Evolutionary conservation across 768 basidiomycete genomes (phyloP).

Genomic region (Neoboletus subvelutipes): DNA sequence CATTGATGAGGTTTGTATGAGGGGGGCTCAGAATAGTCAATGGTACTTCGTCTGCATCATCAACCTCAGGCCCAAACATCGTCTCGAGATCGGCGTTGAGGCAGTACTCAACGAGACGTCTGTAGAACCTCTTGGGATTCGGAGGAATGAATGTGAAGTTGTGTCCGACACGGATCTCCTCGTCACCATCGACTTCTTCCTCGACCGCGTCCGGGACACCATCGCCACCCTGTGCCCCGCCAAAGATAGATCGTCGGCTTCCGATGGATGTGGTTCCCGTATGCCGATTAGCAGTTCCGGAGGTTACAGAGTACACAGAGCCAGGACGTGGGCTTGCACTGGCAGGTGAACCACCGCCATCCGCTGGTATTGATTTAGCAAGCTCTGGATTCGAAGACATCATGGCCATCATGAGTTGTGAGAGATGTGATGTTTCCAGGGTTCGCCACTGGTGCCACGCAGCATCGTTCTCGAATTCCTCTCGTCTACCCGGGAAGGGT

Average conservation of each 20-base stretch:
- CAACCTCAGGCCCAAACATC: conserved; percentile 88
- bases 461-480: conserved; percentile 81
- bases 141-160: conserved; percentile 91
- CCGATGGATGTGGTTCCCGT: conserved; percentile 61
- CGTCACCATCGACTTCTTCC: conserved; percentile 54
- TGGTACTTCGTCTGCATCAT: conserved; percentile 93
- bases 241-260: conserved; percentile 62
- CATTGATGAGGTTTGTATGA: conserved; percentile 82
- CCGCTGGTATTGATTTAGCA: conserved; percentile 71
- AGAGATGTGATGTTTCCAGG: conserved; percentile 77
- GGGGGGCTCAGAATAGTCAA: conserved; percentile 80
- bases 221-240: conserved; percentile 30
- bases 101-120: conserved; percentile 78
- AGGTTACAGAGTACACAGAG: conserved; percentile 52
- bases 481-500: conserved; percentile 79
- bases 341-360: conserved; percentile 27
- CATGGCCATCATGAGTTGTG: conserved; percentile 87
- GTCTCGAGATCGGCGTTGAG: conserved; percentile 83
- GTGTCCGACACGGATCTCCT: conserved; percentile 69
- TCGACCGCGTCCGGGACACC: conserved; percentile 34
- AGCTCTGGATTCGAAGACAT: conserved; percentile 83
- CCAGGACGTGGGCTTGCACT: conserved; percentile 47
- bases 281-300: conserved; percentile 44
- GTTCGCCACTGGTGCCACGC: conserved; percentile 86
- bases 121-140: conserved; percentile 83